Conservation (phyloP, 2,329 filamentous ascomycete genomes). For the Chlorencoelia australis region DNA sequence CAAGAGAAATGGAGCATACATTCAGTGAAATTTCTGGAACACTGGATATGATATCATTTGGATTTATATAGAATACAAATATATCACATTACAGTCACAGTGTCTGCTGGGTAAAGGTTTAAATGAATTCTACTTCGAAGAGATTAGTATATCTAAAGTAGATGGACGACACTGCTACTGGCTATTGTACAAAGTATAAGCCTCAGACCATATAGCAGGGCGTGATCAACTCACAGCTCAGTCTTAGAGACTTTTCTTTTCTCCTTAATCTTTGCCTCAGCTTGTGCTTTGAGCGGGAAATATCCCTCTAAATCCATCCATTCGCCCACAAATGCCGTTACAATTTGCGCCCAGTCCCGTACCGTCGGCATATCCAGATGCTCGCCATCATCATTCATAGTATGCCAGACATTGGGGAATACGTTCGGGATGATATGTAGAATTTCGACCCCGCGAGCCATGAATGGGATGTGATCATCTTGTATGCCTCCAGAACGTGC, state of each 20-base stretch:
- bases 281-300: conserved; percentile 15
- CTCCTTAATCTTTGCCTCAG: conserved; percentile 5
- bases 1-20: too few species aligned
- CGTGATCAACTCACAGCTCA: conserved; percentile 26
- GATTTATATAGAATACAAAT: too few species aligned
- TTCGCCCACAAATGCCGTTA: conserved; percentile 77
- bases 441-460: conserved; percentile 75
- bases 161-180: too few species aligned
- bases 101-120: too few species aligned
- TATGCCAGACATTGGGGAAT: conserved; percentile 84
- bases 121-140: too few species aligned
- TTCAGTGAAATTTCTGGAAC: too few species aligned
- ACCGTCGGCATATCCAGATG: conserved; percentile 74
- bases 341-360: conserved; percentile 78
- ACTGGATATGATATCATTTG: too few species aligned
- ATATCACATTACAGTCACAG: too few species aligned
- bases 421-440: conserved; percentile 79
- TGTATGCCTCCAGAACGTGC: conserved; percentile 44
- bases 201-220: conserved; percentile 2
- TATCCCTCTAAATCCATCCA: conserved; percentile 67
- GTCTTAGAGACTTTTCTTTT: conserved; percentile 16
- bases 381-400: conserved; percentile 68
- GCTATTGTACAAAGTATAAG: conserved; percentile 3
- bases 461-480: conserved; percentile 90
- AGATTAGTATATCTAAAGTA: too few species aligned